These are phyloP conservation scores for Kluyveromyces sp. DNA, from an alignment of 1,139 yeast species.

Conservation along the genomic window DNA sequence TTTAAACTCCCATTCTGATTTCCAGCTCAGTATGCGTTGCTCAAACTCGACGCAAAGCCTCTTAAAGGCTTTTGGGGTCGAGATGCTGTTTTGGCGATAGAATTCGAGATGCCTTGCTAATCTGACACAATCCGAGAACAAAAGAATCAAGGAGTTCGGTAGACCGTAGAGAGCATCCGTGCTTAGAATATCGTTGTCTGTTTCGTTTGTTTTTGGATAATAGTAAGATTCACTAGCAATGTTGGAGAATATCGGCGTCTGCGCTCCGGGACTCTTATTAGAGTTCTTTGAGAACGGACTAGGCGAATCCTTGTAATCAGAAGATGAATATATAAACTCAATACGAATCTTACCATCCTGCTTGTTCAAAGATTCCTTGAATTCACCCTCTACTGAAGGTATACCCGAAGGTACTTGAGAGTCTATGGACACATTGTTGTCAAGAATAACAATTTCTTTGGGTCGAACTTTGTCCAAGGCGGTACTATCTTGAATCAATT, in stretches of 20 bases:
- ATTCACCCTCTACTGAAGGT: constrained; percentile 8
- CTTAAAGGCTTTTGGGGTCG: constrained; percentile 33
- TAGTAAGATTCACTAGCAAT: constrained; percentile 20
- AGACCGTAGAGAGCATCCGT: constrained; percentile 80
- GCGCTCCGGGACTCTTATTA: not conserved
- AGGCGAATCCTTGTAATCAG: not conserved
- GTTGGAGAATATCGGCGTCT: constrained; percentile 20
- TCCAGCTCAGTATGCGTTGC: constrained; percentile 53
- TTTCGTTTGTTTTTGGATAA: constrained; percentile 36
- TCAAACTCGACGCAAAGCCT: constrained; percentile 44
- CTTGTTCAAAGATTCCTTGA: constrained; percentile 17
- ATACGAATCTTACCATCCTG: constrained; percentile 22
- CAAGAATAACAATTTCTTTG: constrained; percentile 19
- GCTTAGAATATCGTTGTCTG: constrained; percentile 44
- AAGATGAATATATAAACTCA: constrained; percentile 10
- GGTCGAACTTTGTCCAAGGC: constrained; percentile 39
- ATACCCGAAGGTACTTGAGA: not conserved
- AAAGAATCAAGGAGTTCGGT: constrained; percentile 67
- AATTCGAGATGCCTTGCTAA: constrained; percentile 55
- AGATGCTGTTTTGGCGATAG: constrained; percentile 30
- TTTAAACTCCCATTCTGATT: constrained; percentile 41
- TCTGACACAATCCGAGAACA: constrained; percentile 65
- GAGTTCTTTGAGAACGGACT: not conserved
- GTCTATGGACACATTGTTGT: not conserved
- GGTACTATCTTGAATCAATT: constrained; percentile 67